These are phyloP conservation scores for Halteria grandinella DNA, from an alignment of 73 alveolate species.

Conservation along the genomic window DNA sequence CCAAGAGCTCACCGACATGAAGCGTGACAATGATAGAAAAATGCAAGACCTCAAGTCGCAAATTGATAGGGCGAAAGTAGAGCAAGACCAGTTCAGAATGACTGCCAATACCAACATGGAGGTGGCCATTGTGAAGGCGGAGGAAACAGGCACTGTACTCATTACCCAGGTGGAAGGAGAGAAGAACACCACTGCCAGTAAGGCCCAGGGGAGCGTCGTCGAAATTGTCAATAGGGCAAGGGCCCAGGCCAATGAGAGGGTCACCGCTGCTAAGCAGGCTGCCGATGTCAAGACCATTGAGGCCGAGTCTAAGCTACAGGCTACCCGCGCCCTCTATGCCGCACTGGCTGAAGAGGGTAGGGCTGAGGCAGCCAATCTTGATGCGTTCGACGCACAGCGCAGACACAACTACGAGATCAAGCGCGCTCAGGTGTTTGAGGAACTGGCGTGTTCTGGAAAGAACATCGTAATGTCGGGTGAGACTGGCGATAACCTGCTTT, in stretches of 20 bases:
- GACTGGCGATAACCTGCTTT: not conserved
- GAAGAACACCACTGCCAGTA: slow-evolving; percentile 57
- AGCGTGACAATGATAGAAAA: slow-evolving; percentile 59
- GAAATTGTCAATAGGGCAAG: slow-evolving; percentile 57
- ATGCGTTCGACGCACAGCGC: slow-evolving; percentile 61
- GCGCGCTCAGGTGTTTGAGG: slow-evolving; percentile 19
- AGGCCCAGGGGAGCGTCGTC: slow-evolving; percentile 49
- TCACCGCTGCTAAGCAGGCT: slow-evolving; percentile 43
- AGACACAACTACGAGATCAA: slow-evolving; percentile 51
- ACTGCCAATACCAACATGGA: slow-evolving; percentile 56
- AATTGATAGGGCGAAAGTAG: slow-evolving; percentile 61
- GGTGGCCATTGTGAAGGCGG: slow-evolving; percentile 68
- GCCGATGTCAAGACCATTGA: slow-evolving; percentile 51
- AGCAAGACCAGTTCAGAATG: slow-evolving; percentile 56
- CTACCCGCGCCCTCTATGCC: slow-evolving; percentile 48
- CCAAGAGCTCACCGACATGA: slow-evolving; percentile 61
- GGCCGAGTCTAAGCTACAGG: slow-evolving; percentile 62
- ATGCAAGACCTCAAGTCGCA: slow-evolving; percentile 50
- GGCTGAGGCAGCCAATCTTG: slow-evolving; percentile 49
- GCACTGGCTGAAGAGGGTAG: slow-evolving; percentile 60
- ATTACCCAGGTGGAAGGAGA: slow-evolving; percentile 70
- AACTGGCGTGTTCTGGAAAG: not conserved
- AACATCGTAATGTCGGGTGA: not conserved
- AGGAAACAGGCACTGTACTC: slow-evolving; percentile 55
- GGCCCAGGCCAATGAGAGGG: slow-evolving; percentile 31